Evolutionary conservation across 768 basidiomycete species (phyloP), one percentile per base, ranked within the genome.

Genomic region (Neoboletus magnificus): DNA sequence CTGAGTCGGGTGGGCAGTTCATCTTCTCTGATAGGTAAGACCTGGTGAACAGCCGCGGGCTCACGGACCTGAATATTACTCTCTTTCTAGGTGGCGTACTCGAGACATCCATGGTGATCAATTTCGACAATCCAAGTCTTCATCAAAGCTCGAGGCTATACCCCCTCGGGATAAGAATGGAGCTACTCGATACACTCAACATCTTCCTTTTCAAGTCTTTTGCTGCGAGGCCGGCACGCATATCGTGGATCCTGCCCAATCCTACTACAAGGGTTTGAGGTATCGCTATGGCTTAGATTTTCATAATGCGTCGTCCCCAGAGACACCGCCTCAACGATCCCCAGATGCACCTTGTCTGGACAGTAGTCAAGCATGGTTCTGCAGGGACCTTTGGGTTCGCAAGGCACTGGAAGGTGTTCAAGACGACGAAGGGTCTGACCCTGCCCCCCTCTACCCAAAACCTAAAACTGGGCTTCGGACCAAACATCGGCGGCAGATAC

Each of bases 171-270:
- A 99, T 71, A 79, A 79, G 55, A 77, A 77, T 43, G 93, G 91
- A 4, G 85, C 93, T 2, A 75, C 82, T 30, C 89, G 95, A 20
- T 99, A 96, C 71, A 84, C 84, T 1, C 84, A 88, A 56, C 95
- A 99, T 66, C 82, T 98, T 2, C 97, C 97, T 5, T 98, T 99
- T 79, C 97, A 99, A 70, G 93, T 91, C 10, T 98, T 97, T 75
- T 99, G 97, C 77, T 99, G 97, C 73, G 97, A 99, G 76, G 89
- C 93, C 1, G 97, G 97, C 6, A 95, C 93, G 1, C 97, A 98
- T 69, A 86, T 99, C 66, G 87, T 99, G 59, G 97, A 99, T 68
- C 97, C 97, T 12, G 82, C 81, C 33, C 95, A 98, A 70, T 91
- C 93, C 0, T 99, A 98, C 77, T 99, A 99, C 77, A 85, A 85